Evolutionary conservation across 768 basidiomycete genomes (phyloP).

Genomic region (Tremella mesenterica): DNA sequence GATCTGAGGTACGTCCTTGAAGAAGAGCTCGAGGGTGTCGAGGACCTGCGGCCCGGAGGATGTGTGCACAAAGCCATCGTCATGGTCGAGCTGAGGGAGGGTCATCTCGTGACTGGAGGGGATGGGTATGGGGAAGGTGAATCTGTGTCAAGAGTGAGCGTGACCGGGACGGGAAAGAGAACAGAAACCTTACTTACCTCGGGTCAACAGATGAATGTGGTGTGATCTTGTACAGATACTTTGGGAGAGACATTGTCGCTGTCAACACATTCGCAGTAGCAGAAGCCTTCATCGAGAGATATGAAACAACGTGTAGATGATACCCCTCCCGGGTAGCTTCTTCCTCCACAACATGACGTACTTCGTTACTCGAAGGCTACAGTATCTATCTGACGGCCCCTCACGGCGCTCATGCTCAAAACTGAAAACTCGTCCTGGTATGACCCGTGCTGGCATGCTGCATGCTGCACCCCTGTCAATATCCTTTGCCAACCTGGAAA

Average conservation of each 20-base stretch:
- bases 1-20: slow-evolving; percentile 39
- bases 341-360: no score
- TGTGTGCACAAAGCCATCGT: slow-evolving; percentile 51
- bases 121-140: slow-evolving; percentile 38
- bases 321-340: no score
- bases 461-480: no score
- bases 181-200: slow-evolving; percentile 15
- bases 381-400: no score
- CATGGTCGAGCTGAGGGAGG: slow-evolving; percentile 46
- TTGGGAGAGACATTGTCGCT: slow-evolving; percentile 21
- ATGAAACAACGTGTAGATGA: no score
- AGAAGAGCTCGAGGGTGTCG: slow-evolving; percentile 47
- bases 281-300: no score
- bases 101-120: slow-evolving; percentile 46
- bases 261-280: no score
- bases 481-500: no score
- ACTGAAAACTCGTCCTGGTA: no score
- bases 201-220: slow-evolving; percentile 39
- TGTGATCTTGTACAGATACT: slow-evolving; percentile 47
- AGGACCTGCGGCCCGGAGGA: slow-evolving; percentile 47
- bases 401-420: no score
- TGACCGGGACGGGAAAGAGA: background rate
- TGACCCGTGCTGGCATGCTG: no score
- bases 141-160: slow-evolving; percentile 13
- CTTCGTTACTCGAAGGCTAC: no score